Conservation (phyloP, 805 yeast genomes). For the Myxozyma vanderwaltii region DNA sequence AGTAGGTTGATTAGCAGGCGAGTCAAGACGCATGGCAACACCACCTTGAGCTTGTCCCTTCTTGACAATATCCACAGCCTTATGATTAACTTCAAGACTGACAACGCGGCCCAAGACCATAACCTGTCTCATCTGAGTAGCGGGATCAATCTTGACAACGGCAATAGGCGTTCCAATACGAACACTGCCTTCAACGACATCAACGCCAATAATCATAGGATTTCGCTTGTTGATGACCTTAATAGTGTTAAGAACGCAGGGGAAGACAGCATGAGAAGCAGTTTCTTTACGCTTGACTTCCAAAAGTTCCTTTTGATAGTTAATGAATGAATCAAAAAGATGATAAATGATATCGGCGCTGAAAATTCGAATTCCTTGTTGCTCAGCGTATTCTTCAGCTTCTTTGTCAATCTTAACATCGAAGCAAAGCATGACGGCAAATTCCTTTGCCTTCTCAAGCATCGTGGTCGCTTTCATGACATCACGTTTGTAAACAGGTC, state of each 20-base stretch:
- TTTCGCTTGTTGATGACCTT: constrained; percentile 98
- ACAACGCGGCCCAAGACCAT: constrained; percentile 80
- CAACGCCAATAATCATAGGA: constrained; percentile 99
- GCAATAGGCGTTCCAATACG: constrained; percentile 94
- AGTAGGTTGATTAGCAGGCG: constrained; percentile 84
- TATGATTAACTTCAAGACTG: constrained; percentile 95
- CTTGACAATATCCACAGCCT: constrained; percentile 73
- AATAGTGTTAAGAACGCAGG: constrained; percentile 89
- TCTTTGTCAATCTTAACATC: constrained; percentile 97
- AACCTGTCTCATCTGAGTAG: constrained; percentile 70
- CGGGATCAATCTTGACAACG: constrained; percentile 87
- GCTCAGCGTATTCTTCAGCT: constrained; percentile 97
- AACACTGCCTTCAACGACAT: constrained; percentile 86
- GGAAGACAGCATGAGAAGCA: constrained; percentile 87
- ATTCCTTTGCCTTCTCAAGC: constrained; percentile 95
- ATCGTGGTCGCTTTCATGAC: constrained; percentile 96
- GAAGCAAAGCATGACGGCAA: constrained; percentile 97
- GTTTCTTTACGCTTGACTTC: constrained; percentile 90
- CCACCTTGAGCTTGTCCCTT: constrained; percentile 97
- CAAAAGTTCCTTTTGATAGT: constrained; percentile 82
- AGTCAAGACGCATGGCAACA: constrained; percentile 97
- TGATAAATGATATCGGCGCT: constrained; percentile 97
- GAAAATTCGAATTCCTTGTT: constrained; percentile 87
- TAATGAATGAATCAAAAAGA: constrained; percentile 90
- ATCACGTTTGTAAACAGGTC: constrained; percentile 97